phyloP scores from a whole-genome alignment of 768 basidiomycete genomes.

The Boletales sp. region DNA sequence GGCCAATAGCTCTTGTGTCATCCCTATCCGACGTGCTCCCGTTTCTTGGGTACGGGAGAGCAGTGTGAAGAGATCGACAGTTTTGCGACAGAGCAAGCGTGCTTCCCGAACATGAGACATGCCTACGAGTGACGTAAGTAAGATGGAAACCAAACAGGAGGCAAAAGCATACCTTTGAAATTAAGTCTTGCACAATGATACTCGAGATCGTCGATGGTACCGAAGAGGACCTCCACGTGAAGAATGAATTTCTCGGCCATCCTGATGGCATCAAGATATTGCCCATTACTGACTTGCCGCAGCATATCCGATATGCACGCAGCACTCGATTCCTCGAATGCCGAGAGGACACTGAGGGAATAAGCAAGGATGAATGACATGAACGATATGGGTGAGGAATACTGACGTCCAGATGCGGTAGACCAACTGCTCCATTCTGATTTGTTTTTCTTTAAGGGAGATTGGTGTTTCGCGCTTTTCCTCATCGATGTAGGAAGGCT shows the following conservation, averaged over 20 bases:
- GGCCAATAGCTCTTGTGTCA: conserved; percentile 95
- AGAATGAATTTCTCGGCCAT: conserved; percentile 99
- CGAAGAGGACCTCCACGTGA: conserved; percentile 97
- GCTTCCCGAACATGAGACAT: conserved; percentile 99
- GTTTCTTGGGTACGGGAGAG: conserved; percentile 95
- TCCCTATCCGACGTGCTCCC: conserved; percentile 84
- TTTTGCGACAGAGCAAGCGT: conserved; percentile 97
- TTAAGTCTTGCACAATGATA: conserved; percentile 75
- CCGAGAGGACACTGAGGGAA: conserved; percentile 74
- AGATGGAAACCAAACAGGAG: not conserved
- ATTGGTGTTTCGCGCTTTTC: conserved; percentile 74
- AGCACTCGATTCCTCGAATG: conserved; percentile 98
- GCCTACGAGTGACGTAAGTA: conserved; percentile 44
- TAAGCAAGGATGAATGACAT: conserved; percentile 5
- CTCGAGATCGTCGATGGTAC: conserved; percentile 95
- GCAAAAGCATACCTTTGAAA: conserved; percentile 69
- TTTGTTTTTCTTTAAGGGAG: conserved; percentile 85
- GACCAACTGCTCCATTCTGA: conserved; percentile 94
- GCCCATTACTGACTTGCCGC: conserved; percentile 92
- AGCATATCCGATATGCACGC: conserved; percentile 99
- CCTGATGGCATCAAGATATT: conserved; percentile 93
- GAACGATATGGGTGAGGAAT: conserved; percentile 1
- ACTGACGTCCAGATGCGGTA: conserved; percentile 98
- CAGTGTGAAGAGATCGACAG: conserved; percentile 95
- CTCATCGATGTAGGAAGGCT: conserved; percentile 66